These are phyloP conservation scores for Metarhizium humberi DNA, from an alignment of 2,329 filamentous ascomycete genomes.

Conservation along the genomic window DNA sequence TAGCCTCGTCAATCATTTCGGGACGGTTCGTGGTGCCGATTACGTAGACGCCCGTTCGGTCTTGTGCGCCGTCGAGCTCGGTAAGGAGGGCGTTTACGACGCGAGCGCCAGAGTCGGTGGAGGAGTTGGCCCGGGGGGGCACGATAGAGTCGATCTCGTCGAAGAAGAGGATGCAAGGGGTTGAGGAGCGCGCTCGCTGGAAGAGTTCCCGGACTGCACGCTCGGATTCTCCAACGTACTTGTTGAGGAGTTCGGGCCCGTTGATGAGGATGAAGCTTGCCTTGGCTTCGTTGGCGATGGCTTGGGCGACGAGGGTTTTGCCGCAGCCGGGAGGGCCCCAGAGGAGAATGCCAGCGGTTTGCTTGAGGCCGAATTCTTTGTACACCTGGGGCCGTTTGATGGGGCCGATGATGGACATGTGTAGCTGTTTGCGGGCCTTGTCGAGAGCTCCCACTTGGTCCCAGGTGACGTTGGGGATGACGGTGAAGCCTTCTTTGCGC, in stretches of 20 bases:
- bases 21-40: constrained; percentile 92
- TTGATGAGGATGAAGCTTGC: constrained; percentile 99
- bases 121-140: constrained; percentile 67
- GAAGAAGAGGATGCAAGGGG: constrained; percentile 95
- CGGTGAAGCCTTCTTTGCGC: constrained; percentile 87
- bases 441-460: constrained; percentile 79
- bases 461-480: constrained; percentile 90
- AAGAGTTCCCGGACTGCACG: constrained; percentile 89
- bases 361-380: constrained; percentile 64
- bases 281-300: constrained; percentile 88
- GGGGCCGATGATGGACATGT: constrained; percentile 79
- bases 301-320: constrained; percentile 93
- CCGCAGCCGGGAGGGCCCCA: constrained; percentile 97
- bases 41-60: constrained; percentile 79
- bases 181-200: constrained; percentile 71
- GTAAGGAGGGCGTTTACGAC: constrained; percentile 94
- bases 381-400: constrained; percentile 78
- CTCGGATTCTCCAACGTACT: constrained; percentile 95
- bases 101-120: constrained; percentile 74
- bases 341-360: constrained; percentile 79
- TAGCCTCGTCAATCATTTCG: constrained; percentile 92
- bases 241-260: constrained; percentile 91
- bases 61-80: constrained; percentile 79
- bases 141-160: constrained; percentile 94
- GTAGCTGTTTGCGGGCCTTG: constrained; percentile 70